Conservation (phyloP, 2,329 filamentous ascomycete species). For the Penicillium corylophilum region DNA sequence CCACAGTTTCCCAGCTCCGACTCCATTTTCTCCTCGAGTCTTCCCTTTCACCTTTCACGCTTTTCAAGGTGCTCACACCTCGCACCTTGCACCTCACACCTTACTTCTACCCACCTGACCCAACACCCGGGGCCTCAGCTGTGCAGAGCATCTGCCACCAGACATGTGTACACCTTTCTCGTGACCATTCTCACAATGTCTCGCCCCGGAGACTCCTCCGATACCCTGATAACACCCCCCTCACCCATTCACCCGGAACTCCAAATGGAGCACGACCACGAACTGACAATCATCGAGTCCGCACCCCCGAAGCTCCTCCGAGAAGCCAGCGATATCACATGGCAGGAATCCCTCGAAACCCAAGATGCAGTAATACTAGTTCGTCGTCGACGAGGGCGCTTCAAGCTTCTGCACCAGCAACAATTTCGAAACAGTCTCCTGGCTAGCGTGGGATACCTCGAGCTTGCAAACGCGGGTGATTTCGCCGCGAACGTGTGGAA, state of each 20-base stretch:
- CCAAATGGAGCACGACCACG: conserved; percentile 6
- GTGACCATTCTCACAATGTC: conserved; percentile 11
- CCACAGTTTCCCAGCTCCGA: background rate
- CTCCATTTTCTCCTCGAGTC: background rate
- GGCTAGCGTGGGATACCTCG: conserved; percentile 51
- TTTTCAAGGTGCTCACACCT: background rate
- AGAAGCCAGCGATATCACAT: conserved; percentile 22
- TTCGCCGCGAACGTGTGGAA: conserved; percentile 62
- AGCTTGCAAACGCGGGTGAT: conserved; percentile 57
- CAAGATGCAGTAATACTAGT: conserved; percentile 16
- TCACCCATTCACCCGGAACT: background rate
- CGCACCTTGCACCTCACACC: background rate
- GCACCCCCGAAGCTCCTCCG: conserved; percentile 18
- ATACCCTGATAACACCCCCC: conserved; percentile 15
- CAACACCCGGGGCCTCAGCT: background rate
- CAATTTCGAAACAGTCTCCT: conserved; percentile 39
- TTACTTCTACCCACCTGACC: too few species aligned
- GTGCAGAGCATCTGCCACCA: conserved; percentile 2
- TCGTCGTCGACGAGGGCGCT: conserved; percentile 12
- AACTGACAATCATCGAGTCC: conserved; percentile 6
- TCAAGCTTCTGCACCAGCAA: conserved; percentile 25
- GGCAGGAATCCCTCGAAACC: conserved; percentile 15
- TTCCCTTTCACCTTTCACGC: background rate
- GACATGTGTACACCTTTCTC: conserved; percentile 9
- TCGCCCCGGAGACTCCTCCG: conserved; percentile 11